Conservation (phyloP, 2,329 filamentous ascomycete genomes). For the Incumbomyces lentus region DNA sequence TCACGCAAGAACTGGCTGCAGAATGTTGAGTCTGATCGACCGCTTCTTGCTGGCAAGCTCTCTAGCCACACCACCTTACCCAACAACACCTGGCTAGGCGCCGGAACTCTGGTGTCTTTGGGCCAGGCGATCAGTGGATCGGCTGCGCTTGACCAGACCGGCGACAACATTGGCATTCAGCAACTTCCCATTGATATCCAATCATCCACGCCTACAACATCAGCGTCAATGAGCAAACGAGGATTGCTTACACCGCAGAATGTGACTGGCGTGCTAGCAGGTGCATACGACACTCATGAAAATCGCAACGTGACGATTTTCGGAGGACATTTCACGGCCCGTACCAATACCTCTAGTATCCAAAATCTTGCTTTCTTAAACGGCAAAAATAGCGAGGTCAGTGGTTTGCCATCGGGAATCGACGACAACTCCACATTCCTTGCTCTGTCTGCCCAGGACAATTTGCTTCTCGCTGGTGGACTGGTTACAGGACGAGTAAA, state of each 20-base stretch:
- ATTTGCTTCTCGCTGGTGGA: constrained; percentile 73
- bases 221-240: constrained; percentile 19
- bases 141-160: constrained; percentile 45
- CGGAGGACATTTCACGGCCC: constrained; percentile 73
- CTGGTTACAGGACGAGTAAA: constrained; percentile 61
- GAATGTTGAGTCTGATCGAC: constrained; percentile 56
- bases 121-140: constrained; percentile 63
- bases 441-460: constrained; percentile 56
- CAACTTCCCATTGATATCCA: constrained; percentile 42
- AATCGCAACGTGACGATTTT: constrained; percentile 74
- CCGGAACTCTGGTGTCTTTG: constrained; percentile 71
- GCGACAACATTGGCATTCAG: constrained; percentile 27
- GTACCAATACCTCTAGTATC: constrained; percentile 58
- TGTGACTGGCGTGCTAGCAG: constrained; percentile 52
- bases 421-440: constrained; percentile 64
- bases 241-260: constrained; percentile 25
- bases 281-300: constrained; percentile 62
- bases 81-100: constrained; percentile 55
- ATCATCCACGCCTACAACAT: constrained; percentile 17
- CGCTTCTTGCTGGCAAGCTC: constrained; percentile 61
- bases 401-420: constrained; percentile 58
- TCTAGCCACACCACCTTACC: constrained; percentile 58
- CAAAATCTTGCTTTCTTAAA: constrained; percentile 78
- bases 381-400: constrained; percentile 57
- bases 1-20: constrained; percentile 79